These are phyloP conservation scores for Fusarium subtropicale DNA, from an alignment of 2,329 filamentous ascomycete genomes.

Conservation along the genomic window DNA sequence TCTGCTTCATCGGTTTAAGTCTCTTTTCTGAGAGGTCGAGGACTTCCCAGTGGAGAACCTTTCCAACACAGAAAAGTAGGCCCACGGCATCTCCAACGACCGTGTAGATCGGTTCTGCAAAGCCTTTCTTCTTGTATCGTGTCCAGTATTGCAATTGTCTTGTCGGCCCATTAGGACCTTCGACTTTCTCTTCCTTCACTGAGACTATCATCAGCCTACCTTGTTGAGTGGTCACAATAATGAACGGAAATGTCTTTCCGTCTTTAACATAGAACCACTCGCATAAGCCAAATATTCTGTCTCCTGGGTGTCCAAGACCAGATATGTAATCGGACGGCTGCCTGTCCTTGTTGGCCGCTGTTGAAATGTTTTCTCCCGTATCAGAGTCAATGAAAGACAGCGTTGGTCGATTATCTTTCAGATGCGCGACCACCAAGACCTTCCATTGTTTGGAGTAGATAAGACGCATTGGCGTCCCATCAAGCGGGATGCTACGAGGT, in stretches of 20 bases:
- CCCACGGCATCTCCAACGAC: conserved; percentile 66
- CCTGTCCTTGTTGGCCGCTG: conserved; percentile 57
- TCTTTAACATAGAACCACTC: conserved; percentile 73
- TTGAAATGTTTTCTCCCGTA: conserved; percentile 64
- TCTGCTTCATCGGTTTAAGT: conserved; percentile 60
- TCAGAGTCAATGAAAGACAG: conserved; percentile 68
- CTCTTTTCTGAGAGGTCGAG: conserved; percentile 64
- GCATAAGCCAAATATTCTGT: conserved; percentile 69
- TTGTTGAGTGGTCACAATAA: conserved; percentile 68
- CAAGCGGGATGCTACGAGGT: conserved; percentile 61
- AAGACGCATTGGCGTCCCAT: conserved; percentile 63
- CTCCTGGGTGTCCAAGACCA: conserved; percentile 66
- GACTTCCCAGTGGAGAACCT: conserved; percentile 66
- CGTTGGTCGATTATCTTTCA: conserved; percentile 57
- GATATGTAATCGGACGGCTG: conserved; percentile 62
- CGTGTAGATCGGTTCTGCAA: conserved; percentile 64
- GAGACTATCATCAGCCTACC: conserved; percentile 69
- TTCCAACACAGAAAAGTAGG: conserved; percentile 67
- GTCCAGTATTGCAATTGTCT: conserved; percentile 63
- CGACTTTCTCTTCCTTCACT: conserved; percentile 50
- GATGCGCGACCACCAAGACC: conserved; percentile 65
- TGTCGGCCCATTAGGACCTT: conserved; percentile 25
- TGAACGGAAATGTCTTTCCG: conserved; percentile 69
- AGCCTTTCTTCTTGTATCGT: conserved; percentile 61
- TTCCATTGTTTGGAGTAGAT: conserved; percentile 66